Base-by-base conservation (phyloP, 768 basidiomycete species). In the Cystobasidium tubakii region DNA sequence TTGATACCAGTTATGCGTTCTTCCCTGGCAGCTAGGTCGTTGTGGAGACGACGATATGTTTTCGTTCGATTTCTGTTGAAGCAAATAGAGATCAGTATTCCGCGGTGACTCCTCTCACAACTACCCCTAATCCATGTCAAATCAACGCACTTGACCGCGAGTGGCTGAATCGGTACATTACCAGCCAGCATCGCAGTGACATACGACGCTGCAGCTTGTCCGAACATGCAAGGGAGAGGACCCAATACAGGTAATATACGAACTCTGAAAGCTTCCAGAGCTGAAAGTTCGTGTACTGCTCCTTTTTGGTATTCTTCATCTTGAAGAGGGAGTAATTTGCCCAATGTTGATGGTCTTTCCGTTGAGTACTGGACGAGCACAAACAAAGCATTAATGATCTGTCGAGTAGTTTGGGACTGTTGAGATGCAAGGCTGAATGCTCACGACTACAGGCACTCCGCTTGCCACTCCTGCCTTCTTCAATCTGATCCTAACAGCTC, bases 291-390 rank as follows among this genome's bases (percentile, higher is more conserved):
- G 77, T 90, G 88, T 13, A 97, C 89, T 17, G 87, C 83, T 1
- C 95, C 96, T 80, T 90, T 92, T 77, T 88, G 83, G 80, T 93
- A 94, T 81, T 98, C 93, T 76, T 92, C 90, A 73, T 96, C 92
- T 0, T 91, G 86, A 0, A 98, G 84, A 1, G 95, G 96, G 13
- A 97, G 86, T 1, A 98, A 84, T 77, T 89, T 90, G 67, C 98
- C 87, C 74, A 93, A 89, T 1, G 89, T 50, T 46, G 54, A 25
- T 1, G 67, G 77, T 65, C 75, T 74, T 42, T 98, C 96, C 13
- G 94, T 96, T 1, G 92, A 95, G 82, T 95, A 98, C 13, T 97
- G 92, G 13, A 12, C 88, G n/a, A n/a, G n/a, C n/a, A n/a, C n/a
- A n/a, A n/a, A n/a, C n/a, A 39, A 39, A 6, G 39, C 39, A 39